These are phyloP conservation scores for apple (Malus domestica) DNA, from an alignment of 306 rosid species.

Conservation along the genomic window DNA sequence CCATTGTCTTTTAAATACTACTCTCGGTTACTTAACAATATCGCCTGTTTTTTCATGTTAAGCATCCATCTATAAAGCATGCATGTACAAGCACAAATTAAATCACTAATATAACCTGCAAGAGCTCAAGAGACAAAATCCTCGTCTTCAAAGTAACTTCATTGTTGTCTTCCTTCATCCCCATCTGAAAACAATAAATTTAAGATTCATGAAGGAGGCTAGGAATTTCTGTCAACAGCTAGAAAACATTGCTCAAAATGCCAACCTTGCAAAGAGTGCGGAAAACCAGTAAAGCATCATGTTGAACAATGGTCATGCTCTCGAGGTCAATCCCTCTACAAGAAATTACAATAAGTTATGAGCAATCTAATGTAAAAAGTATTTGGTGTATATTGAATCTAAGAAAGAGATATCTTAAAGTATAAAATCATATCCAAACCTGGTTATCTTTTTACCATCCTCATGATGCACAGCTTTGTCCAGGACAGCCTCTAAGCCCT, in stretches of 20 bases:
- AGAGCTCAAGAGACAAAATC: slow-evolving; percentile 95
- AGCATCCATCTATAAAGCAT: not conserved
- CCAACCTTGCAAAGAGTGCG: slow-evolving; percentile 99
- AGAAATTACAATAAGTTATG: slow-evolving; percentile 29
- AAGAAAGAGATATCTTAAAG: slow-evolving; percentile 13
- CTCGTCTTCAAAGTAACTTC: slow-evolving; percentile 92
- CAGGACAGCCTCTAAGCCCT: slow-evolving; percentile 98
- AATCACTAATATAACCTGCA: slow-evolving; percentile 60
- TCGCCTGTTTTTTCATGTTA: not conserved
- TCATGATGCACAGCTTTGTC: slow-evolving; percentile 95
- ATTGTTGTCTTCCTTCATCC: slow-evolving; percentile 94
- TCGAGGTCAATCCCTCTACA: slow-evolving; percentile 92
- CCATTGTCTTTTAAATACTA: not conserved
- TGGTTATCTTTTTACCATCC: slow-evolving; percentile 91
- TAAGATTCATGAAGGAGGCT: slow-evolving; percentile 16
- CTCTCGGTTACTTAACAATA: not conserved
- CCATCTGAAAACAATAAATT: slow-evolving; percentile 63
- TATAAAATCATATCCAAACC: slow-evolving; percentile 45
- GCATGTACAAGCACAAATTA: slow-evolving; percentile 15
- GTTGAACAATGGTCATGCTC: slow-evolving; percentile 82
- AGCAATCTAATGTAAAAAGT: slow-evolving; percentile 6
- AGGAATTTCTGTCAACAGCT: slow-evolving; percentile 16
- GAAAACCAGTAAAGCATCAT: slow-evolving; percentile 86
- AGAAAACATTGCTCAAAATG: slow-evolving; percentile 22
- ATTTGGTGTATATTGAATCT: slow-evolving; percentile 4